A percentile compares a stretch with the other conserved stretches of the same genome.
These are phyloP conservation scores for Aspergillus floridensis DNA, from an alignment of 2,329 filamentous ascomycete species.

Conservation along the genomic window DNA sequence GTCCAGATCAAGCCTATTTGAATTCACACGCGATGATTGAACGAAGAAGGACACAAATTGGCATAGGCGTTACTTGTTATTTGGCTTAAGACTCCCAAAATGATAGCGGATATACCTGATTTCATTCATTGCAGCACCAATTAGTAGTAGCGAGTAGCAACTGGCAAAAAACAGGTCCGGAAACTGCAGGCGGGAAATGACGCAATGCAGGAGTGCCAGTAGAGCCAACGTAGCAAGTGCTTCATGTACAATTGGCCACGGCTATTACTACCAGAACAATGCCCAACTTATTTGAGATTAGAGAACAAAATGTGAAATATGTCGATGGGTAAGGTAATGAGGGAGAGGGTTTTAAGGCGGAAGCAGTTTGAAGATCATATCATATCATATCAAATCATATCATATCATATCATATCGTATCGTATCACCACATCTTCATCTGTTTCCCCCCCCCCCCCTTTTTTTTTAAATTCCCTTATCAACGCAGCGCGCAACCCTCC, in stretches of 20 bases:
- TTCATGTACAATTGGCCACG: too few relatives aligned
- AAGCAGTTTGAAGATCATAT: not conserved
- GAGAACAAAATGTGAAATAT: not conserved
- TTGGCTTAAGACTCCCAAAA: not conserved
- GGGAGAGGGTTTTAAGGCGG: not conserved
- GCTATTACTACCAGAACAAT: not conserved
- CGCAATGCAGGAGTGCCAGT: slow-evolving; percentile 1
- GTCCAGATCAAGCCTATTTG: slow-evolving; percentile 54
- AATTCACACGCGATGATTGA: slow-evolving; percentile 13
- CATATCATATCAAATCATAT: not conserved
- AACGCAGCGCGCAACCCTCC: too few relatives aligned
- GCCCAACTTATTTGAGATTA: not conserved
- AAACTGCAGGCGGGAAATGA: not conserved
- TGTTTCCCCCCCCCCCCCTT: not conserved
- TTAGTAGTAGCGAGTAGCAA: not conserved
- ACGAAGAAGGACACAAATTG: slow-evolving; percentile 1
- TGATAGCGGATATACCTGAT: not conserved
- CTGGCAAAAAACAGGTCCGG: not conserved
- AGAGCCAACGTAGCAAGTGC: slow-evolving; percentile 4
- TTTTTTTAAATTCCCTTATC: not conserved
- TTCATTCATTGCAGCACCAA: not conserved
- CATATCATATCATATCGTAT: not conserved
- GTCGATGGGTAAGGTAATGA: not conserved
- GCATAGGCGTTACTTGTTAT: slow-evolving; percentile 12
- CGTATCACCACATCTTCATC: not conserved